Percentiles rank a stretch among this genome's conserved stretches.
Conservation (phyloP, 2,329 filamentous ascomycete genomes). For the Epichloe baconii region DNA sequence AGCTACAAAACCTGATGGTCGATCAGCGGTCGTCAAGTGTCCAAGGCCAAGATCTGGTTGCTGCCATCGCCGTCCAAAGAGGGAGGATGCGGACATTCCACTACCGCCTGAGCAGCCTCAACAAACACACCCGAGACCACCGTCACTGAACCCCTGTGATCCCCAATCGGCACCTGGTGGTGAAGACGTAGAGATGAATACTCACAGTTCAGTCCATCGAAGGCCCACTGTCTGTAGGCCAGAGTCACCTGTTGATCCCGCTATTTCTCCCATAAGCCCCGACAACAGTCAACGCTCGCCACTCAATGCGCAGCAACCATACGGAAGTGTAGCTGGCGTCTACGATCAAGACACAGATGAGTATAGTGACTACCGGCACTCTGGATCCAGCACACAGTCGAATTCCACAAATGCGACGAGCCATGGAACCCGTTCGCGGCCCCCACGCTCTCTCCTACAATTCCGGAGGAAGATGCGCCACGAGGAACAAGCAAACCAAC, state of each 20-base stretch:
- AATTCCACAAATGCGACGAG: slow-evolving; percentile 5
- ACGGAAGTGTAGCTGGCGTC: slow-evolving; percentile 1
- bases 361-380: slow-evolving; percentile 7
- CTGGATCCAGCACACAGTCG: slow-evolving; percentile 9
- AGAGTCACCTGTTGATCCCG: slow-evolving; percentile 9
- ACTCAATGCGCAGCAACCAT: neutral
- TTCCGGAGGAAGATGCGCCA: slow-evolving; percentile 8
- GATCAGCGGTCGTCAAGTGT: neutral
- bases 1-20: slow-evolving; percentile 16
- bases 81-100: neutral
- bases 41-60: neutral
- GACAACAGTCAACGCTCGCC: neutral
- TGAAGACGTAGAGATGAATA: slow-evolving; percentile 10
- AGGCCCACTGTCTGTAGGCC: slow-evolving; percentile 6
- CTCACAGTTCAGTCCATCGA: slow-evolving; percentile 11
- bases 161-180: slow-evolving; percentile 13
- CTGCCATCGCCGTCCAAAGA: too few relatives aligned
- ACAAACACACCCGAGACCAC: slow-evolving; percentile 15
- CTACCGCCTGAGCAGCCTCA: slow-evolving; percentile 10
- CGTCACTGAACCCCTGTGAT: slow-evolving; percentile 32
- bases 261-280: slow-evolving; percentile 5
- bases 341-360: slow-evolving; percentile 5
- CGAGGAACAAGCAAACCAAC: neutral
- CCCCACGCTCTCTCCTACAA: slow-evolving; percentile 7
- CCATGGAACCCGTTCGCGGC: slow-evolving; percentile 3